phyloP scores from a whole-genome alignment of 2,329 filamentous ascomycete species.

The Sphaerulina populicola region DNA sequence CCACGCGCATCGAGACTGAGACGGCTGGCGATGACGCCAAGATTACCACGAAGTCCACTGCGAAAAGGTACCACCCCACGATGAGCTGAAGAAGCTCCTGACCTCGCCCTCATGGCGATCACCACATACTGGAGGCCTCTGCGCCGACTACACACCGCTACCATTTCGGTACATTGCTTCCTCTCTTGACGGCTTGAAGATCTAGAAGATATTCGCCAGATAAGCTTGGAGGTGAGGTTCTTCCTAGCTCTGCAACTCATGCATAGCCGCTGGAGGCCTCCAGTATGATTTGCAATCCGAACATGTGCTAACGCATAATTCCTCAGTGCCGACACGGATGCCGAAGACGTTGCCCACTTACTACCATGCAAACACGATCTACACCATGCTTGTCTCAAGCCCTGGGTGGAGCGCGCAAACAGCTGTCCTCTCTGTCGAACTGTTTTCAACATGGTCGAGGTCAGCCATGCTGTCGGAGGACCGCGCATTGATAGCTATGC shows the following conservation, averaged over 20 bases:
- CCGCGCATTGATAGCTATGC: conserved; percentile 51
- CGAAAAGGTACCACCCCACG: conserved; percentile 31
- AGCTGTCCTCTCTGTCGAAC: conserved; percentile 95
- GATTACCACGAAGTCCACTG: conserved; percentile 19
- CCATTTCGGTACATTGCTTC: conserved; percentile 27
- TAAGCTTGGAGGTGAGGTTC: conserved; percentile 36
- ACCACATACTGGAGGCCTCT: conserved; percentile 28
- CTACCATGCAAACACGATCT: conserved; percentile 81
- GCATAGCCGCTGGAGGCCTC: conserved; percentile 28
- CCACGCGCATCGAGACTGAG: conserved; percentile 15
- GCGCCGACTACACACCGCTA: conserved; percentile 17
- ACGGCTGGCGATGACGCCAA: conserved; percentile 21
- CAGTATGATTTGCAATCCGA: conserved; percentile 19
- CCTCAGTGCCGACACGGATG: conserved; percentile 34
- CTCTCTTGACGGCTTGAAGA: conserved; percentile 36
- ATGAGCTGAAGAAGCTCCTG: conserved; percentile 19
- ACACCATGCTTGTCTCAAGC: conserved; percentile 84
- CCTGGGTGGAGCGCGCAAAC: conserved; percentile 94
- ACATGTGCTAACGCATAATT: conserved; percentile 23
- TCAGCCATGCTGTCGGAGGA: conserved; percentile 67
- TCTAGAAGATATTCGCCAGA: conserved; percentile 32
- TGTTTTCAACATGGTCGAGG: conserved; percentile 80
- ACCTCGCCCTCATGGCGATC: conserved; percentile 19
- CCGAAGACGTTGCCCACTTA: conserved; percentile 52
- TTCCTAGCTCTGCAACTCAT: conserved; percentile 23